Evolutionary conservation across 1,284 basidiomycete genomes (phyloP), one percentile per base, ranked within the genome.

Genomic region (Porodaedalea pini): DNA sequence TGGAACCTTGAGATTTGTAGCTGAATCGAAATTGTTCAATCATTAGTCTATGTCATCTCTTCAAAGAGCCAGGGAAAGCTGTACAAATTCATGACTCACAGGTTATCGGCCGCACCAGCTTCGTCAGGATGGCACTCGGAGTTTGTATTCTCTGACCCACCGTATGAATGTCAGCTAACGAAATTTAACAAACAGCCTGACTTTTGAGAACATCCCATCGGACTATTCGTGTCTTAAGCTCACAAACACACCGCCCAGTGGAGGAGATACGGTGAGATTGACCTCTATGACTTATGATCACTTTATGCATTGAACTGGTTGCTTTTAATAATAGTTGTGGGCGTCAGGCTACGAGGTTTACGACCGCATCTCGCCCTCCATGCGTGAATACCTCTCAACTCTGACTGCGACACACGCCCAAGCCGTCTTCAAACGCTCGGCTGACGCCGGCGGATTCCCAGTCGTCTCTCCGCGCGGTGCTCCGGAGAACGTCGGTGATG

Each of bases 161-260:
- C 17, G n/a, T 29, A 23, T 11, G 10, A 54, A 27, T 27, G 15
- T n/a, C n/a, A 4, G 4, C 11, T 29, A n/a, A 45, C 23, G 17
- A 40, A 17, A 8, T 23, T 25, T 0, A 59, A 3, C 1, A n/a
- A 31, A 15, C 51, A 59, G 57, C 25, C 7, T 78, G 59, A 73
- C 75, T 0, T 80, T 80, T 56, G 79, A 81, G 65, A 68, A 68
- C 4, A 68, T 73, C 0, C 78, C 78, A 0, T 67, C 73, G 0
- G 74, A 78, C 61, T 80, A 76, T 57, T 67, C 70, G 1, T 70
- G 71, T 62, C 64, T 75, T 15, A 73, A 71, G 62, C 63, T 74
- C 43, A 70, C 60, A 69, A 66, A 2, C 56, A 75, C 17, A 71
- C 75, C 62, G 34, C 27, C 56, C 7, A 63, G 64, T 15, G 72